Conservation (phyloP, 2,329 filamentous ascomycete species). For the Aspergillus thermomutatus region DNA sequence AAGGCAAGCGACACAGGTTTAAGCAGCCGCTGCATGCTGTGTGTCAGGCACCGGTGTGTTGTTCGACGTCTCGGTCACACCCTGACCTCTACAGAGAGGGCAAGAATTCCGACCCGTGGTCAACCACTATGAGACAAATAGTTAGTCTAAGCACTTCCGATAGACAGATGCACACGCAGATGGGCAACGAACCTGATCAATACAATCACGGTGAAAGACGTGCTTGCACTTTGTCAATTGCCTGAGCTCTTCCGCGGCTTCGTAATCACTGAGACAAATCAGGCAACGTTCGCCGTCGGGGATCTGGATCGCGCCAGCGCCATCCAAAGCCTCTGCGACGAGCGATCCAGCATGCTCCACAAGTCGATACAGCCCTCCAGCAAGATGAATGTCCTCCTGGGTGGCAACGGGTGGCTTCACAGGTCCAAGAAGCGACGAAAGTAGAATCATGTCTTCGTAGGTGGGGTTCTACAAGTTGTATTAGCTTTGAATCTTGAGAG, state of each 20-base stretch:
- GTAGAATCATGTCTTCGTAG: conserved; percentile 69
- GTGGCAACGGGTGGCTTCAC: conserved; percentile 67
- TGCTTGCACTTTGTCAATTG: conserved; percentile 63
- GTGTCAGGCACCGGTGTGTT: conserved; percentile 15
- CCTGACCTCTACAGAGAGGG: conserved; percentile 38
- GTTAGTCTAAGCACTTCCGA: conserved; percentile 26
- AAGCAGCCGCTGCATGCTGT: conserved; percentile 14
- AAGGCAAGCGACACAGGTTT: conserved; percentile 8
- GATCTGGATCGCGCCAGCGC: conserved; percentile 33
- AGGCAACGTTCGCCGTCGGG: conserved; percentile 57
- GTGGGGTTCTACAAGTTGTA: conserved; percentile 51
- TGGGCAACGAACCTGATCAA: conserved; percentile 59
- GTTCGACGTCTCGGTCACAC: conserved; percentile 37
- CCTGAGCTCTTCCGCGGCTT: conserved; percentile 58
- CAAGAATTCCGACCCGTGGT: conserved; percentile 51
- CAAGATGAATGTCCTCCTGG: conserved; percentile 60
- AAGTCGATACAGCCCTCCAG: conserved; percentile 59
- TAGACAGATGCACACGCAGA: conserved; percentile 2
- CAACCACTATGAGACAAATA: conserved; percentile 53
- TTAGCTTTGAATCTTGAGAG: conserved; percentile 7
- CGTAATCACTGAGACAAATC: conserved; percentile 65
- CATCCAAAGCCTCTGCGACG: conserved; percentile 47
- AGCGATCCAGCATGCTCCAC: conserved; percentile 41
- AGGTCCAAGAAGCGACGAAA: conserved; percentile 64
- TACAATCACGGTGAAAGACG: conserved; percentile 65